These are phyloP conservation scores for Auxenochlorella protothecoides DNA, from an alignment of 139 green algal species.

Conservation along the genomic window DNA sequence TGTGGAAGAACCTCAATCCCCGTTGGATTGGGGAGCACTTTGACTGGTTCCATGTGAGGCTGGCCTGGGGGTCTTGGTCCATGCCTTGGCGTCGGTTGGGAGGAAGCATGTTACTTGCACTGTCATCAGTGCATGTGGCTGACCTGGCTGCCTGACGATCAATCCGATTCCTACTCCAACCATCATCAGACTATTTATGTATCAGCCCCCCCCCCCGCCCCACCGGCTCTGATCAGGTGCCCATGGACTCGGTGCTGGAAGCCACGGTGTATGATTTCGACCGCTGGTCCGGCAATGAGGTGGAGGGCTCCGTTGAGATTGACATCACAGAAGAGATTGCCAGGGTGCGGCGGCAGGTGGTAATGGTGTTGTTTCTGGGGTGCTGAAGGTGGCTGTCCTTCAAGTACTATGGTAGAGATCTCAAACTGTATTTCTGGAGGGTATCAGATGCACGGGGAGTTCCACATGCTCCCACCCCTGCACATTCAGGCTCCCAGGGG, in stretches of 20 bases:
- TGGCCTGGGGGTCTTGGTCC: background rate
- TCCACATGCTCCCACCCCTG: background rate
- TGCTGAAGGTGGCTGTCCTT: background rate
- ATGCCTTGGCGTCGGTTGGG: too few species aligned
- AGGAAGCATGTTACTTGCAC: background rate
- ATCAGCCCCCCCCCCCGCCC: background rate
- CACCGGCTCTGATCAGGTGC: constrained; percentile 15
- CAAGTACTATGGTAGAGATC: background rate
- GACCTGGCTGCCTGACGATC: too few species aligned
- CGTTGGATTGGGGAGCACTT: constrained; percentile 25
- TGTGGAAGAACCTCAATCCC: constrained; percentile 10
- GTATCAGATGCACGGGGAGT: too few species aligned
- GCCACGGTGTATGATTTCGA: constrained; percentile 36
- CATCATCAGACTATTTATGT: background rate
- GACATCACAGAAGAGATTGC: constrained; percentile 21
- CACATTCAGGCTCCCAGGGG: constrained; percentile 8
- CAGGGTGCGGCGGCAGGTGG: background rate
- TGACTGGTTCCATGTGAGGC: constrained; percentile 28
- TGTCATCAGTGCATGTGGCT: background rate
- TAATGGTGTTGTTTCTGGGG: background rate
- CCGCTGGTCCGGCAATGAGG: constrained; percentile 12
- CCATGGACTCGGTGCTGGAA: constrained; percentile 16
- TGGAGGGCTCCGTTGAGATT: constrained; percentile 24
- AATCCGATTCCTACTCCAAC: too few species aligned
- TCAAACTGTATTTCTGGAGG: too few species aligned